Evolutionary conservation across 1,139 yeast species (phyloP), one percentile per base, ranked within the genome.

Genomic region (Candida sp.): DNA sequence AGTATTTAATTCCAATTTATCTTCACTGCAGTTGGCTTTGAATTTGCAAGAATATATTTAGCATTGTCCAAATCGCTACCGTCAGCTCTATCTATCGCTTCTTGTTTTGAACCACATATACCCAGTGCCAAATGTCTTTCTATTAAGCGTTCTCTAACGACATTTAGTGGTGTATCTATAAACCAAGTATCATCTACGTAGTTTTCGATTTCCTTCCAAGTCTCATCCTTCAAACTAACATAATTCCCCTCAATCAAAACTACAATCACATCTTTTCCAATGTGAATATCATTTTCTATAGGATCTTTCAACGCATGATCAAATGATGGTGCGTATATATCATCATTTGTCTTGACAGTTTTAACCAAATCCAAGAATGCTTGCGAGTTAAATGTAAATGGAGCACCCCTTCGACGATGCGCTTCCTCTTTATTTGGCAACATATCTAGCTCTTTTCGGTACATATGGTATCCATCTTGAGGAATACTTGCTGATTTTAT

Each of bases 391-490:
- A 90, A 90, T 0, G 97, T 89, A 55, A 76, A 80, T 1, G 96
- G 95, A 0, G 96, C 86, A 0, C 97, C 97, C 42, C 97, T 74
- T 49, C 89, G 68, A 34, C 66, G 61, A 33, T 81, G 65, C 0
- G 96, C 93, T 34, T 66, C 70, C 5, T 58, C 69, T 0, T 87
- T 72, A 51, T 88, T 76, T 3, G 68, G 62, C 58, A 86, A 73
- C 39, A 63, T 49, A 22, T 66, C 70, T 29, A 91, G 66, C 42
- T 79, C 76, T 0, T 61, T 49, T 35, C 93, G 65, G 8, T 89
- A 81, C 29, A 81, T 69, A 60, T 91, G 98, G 58, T 77, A 91
- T 8, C 98, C 98, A 64, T 91, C 97, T 84, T 70, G 77, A 9
- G 77, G 70, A 29, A 73, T 80, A 7, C 62, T 60, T 12, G 47